Percentiles rank a stretch among this genome's conserved stretches.
These are phyloP conservation scores for Lagenidium sp. DNA, from an alignment of 352 stramenopile genomes.

Conservation along the genomic window DNA sequence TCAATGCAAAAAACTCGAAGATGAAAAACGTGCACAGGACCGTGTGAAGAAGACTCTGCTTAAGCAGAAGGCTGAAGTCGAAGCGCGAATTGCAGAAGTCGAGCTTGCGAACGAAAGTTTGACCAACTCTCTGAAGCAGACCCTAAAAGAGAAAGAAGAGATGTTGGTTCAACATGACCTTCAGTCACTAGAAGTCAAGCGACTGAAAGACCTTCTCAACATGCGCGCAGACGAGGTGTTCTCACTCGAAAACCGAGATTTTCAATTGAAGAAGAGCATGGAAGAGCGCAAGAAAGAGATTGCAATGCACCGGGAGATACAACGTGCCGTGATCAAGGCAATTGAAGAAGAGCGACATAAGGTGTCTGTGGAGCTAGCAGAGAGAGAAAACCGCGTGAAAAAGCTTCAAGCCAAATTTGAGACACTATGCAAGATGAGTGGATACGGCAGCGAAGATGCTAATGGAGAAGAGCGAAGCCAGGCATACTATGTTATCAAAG, in stretches of 20 bases:
- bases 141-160: conserved; percentile 87
- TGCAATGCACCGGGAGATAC: conserved; percentile 80
- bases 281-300: conserved; percentile 92
- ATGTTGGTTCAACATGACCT: conserved; percentile 91
- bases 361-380: conserved; percentile 84
- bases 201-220: conserved; percentile 86
- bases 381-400: conserved; percentile 80
- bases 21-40: conserved; percentile 80
- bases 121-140: conserved; percentile 71
- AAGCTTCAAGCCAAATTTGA: conserved; percentile 94
- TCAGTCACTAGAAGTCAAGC: conserved; percentile 90
- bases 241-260: conserved; percentile 91
- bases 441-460: conserved; percentile 50
- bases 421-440: conserved; percentile 76
- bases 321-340: conserved; percentile 79
- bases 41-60: conserved; percentile 68
- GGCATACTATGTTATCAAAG: conserved; percentile 94
- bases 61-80: conserved; percentile 72
- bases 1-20: conserved; percentile 90
- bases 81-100: conserved; percentile 79
- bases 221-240: conserved; percentile 88
- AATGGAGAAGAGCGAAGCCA: conserved; percentile 84
- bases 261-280: conserved; percentile 92
- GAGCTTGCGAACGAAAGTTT: conserved; percentile 89
- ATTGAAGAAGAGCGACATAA: conserved; percentile 93